Evolutionary conservation across 768 basidiomycete genomes (phyloP).

Genomic region (Russula ochroleuca): DNA sequence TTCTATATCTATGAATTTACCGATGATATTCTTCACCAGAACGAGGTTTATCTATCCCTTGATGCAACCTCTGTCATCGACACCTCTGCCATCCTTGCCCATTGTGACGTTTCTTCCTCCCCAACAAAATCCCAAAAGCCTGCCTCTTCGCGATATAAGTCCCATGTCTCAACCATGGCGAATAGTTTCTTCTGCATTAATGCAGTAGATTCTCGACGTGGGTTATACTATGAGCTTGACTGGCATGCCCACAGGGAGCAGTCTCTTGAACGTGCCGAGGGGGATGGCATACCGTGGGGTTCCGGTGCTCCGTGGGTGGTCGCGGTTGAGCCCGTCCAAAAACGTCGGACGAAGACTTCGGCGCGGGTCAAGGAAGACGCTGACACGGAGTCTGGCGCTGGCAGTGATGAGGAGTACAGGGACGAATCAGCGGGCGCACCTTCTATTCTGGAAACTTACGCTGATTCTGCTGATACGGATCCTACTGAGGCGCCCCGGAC

Average conservation of each 20-base stretch:
- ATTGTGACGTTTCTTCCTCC: constrained; percentile 30
- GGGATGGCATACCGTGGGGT: neutral
- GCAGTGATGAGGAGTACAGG: constrained; percentile 24
- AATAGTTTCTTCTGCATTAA: constrained; percentile 13
- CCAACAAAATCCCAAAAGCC: neutral
- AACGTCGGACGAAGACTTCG: constrained; percentile 11
- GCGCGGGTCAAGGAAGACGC: constrained; percentile 22
- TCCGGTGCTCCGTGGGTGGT: constrained; percentile 27
- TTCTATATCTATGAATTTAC: constrained; percentile 6
- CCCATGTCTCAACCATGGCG: neutral
- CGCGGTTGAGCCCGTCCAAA: constrained; percentile 8
- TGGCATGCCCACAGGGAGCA: constrained; percentile 11
- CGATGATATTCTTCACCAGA: constrained; percentile 39
- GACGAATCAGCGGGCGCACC: constrained; percentile 32
- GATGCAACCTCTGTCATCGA: constrained; percentile 23
- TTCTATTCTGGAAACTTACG: constrained; percentile 38
- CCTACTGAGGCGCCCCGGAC: constrained; percentile 40
- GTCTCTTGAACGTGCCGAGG: constrained; percentile 11
- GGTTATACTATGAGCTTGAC: constrained; percentile 18
- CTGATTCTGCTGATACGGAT: constrained; percentile 26
- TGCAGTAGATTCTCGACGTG: constrained; percentile 22
- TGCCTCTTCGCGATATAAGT: constrained; percentile 21
- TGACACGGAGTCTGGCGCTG: neutral
- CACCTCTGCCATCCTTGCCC: constrained; percentile 21
- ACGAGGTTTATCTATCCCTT: constrained; percentile 64